These are phyloP conservation scores for Xylaria sp. DNA, from an alignment of 2,329 filamentous ascomycete genomes.

Conservation along the genomic window DNA sequence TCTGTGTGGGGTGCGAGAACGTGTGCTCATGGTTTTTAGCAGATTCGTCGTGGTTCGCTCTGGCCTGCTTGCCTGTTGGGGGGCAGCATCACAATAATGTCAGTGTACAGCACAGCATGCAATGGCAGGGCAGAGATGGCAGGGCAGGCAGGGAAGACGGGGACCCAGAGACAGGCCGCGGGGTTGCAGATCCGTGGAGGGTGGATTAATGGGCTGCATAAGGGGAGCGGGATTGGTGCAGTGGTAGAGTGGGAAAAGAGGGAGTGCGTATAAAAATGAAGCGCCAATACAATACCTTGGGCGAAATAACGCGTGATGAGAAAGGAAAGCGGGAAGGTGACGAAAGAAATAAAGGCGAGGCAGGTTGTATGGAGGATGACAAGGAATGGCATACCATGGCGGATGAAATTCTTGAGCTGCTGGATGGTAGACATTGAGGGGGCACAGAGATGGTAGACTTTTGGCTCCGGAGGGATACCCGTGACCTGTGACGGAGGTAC, in stretches of 20 bases:
- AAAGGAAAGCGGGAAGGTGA: conserved; percentile 1
- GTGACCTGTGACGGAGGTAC: neutral
- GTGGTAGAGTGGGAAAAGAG: neutral
- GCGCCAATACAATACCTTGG: neutral
- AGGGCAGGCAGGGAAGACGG: too few species aligned
- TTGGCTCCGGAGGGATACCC: neutral
- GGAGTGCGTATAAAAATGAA: neutral
- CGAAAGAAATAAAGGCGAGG: conserved; percentile 8
- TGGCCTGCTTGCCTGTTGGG: conserved; percentile 75
- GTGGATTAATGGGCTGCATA: neutral
- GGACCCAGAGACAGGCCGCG: neutral
- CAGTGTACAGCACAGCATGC: conserved; percentile 26
- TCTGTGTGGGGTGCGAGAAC: conserved; percentile 43
- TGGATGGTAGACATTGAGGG: conserved; percentile 67
- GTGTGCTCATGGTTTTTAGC: conserved; percentile 49
- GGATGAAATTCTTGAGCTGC: conserved; percentile 96
- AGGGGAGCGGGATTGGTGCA: conserved; percentile 1
- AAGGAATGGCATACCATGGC: conserved; percentile 57
- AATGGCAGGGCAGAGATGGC: conserved; percentile 11
- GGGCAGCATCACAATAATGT: conserved; percentile 27
- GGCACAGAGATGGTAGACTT: neutral
- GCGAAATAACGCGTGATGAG: neutral
- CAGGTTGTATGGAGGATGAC: neutral
- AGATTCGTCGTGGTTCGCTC: conserved; percentile 52
- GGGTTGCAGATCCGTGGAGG: conserved; percentile 13